Base-by-base conservation (phyloP, 2,329 filamentous ascomycete genomes). In the Phyllosticta citriasiana region DNA sequence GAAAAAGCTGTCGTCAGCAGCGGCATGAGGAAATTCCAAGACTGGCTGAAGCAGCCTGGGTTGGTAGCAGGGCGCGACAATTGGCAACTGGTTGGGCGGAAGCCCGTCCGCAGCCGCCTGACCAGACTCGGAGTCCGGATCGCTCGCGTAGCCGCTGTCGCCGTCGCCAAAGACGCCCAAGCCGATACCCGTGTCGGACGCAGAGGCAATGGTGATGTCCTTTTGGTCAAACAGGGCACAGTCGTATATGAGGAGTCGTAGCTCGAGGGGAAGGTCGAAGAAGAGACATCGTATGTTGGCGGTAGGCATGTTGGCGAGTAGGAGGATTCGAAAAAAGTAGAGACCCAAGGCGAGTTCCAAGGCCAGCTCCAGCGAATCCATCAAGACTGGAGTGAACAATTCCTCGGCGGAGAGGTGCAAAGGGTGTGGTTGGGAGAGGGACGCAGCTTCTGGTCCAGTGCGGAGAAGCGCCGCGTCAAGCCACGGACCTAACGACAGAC, bases 241-340 rank as follows among this genome's bases (percentile, higher is more conserved):
- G 35, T 72, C 69, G 67, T 77, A 78, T 57, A 78, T 76, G 16
- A 71, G 67, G 47, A 76, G 74, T 53, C 76, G 71, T 25, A 78
- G 64, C 66, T 78, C 76, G 22, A 71, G 67, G 4, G 76, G 75
- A 14, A 77, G 65, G 10, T 66, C 64, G 52, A 73, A 61, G 58
- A 73, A 40, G 19, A 50, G 58, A 14, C 40, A 56, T 52, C 12
- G 40, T 16, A n/a, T n/a, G 12, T 47, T 47, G 16, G 40, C 1
- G 40, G 40, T 47, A 47, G 40, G 40, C 40, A 47, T 47, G 14
- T 47, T 47, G 12, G 16, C 40, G 4, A 47, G 40, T 47, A 47
- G 16, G n/a, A 47, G 40, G 40, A 47, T 47, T n/a, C 40, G 16
- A 2, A 16, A 47, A n/a, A 47, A 47, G 40, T 47, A 47, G 14